Evolutionary conservation across 1,284 basidiomycete species (phyloP).

Genomic region (Ustilago loliicola): DNA sequence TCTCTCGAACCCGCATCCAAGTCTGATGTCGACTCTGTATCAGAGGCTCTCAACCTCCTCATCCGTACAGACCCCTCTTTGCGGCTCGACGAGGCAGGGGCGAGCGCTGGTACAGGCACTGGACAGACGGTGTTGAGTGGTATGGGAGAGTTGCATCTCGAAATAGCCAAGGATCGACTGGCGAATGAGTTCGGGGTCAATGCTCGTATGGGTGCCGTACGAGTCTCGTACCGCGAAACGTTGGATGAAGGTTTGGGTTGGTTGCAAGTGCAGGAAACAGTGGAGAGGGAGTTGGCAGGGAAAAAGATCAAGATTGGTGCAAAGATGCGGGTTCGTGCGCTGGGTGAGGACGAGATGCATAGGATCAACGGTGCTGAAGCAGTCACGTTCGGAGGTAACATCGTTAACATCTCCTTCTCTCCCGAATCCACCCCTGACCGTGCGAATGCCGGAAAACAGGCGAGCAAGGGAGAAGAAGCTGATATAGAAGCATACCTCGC

Average conservation of each 20-base stretch:
- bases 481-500: conserved; percentile 33
- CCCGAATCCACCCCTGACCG: conserved; percentile 2
- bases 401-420: conserved; percentile 40
- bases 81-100: conserved; percentile 73
- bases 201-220: conserved; percentile 82
- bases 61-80: conserved; percentile 88
- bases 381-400: conserved; percentile 51
- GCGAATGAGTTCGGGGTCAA: conserved; percentile 83
- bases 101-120: conserved; percentile 71
- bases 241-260: conserved; percentile 71
- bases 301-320: conserved; percentile 57
- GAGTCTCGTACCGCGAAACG: conserved; percentile 84
- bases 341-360: conserved; percentile 42
- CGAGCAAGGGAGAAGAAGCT: conserved; percentile 15
- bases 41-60: conserved; percentile 80
- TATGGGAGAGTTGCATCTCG: conserved; percentile 85
- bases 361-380: conserved; percentile 20
- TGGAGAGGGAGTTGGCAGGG: conserved; percentile 64
- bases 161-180: conserved; percentile 84
- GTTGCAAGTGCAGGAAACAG: conserved; percentile 38
- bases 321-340: conserved; percentile 36
- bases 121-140: conserved; percentile 87
- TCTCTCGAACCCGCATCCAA: conserved; percentile 66
- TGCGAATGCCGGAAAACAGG: not conserved
- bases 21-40: conserved; percentile 79